Conservation (phyloP, 805 yeast species). For the Lachancea sp. region DNA sequence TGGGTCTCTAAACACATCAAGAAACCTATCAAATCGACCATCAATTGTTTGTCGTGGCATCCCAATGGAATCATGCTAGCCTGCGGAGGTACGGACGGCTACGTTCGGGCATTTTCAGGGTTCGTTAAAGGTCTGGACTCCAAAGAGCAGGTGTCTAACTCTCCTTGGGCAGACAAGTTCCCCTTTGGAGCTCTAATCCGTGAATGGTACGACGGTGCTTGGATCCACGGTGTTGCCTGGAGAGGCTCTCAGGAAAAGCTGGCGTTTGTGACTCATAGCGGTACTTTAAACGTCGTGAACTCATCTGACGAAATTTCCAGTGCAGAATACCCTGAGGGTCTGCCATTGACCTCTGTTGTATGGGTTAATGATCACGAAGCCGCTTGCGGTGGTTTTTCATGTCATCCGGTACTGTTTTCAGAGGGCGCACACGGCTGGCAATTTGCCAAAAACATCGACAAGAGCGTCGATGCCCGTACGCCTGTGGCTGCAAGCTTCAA, state of each 20-base stretch:
- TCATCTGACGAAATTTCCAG: conserved; percentile 30
- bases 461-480: conserved; percentile 10
- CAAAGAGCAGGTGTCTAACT: conserved; percentile 43
- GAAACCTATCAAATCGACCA: conserved; percentile 86
- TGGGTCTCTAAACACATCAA: conserved; percentile 98
- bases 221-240: conserved; percentile 89
- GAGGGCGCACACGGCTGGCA: conserved; percentile 65
- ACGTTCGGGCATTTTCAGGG: conserved; percentile 81
- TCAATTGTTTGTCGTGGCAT: conserved; percentile 85
- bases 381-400: conserved; percentile 87
- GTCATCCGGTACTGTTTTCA: conserved; percentile 79
- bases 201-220: conserved; percentile 57
- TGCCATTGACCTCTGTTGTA: conserved; percentile 74
- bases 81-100: conserved; percentile 90
- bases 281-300: conserved; percentile 72
- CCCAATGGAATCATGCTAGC: conserved; percentile 84
- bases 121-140: conserved; percentile 82
- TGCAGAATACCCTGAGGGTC: conserved; percentile 35
- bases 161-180: conserved; percentile 90
- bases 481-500: conserved; percentile 21
- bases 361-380: conserved; percentile 63
- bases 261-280: conserved; percentile 82
- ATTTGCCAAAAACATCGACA: conserved; percentile 56
- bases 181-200: conserved; percentile 76
- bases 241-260: conserved; percentile 71